Percentiles rank a stretch among this genome's conserved stretches.
phyloP scores from a whole-genome alignment of 2,329 filamentous ascomycete species.

The Ilyonectria robusta region DNA sequence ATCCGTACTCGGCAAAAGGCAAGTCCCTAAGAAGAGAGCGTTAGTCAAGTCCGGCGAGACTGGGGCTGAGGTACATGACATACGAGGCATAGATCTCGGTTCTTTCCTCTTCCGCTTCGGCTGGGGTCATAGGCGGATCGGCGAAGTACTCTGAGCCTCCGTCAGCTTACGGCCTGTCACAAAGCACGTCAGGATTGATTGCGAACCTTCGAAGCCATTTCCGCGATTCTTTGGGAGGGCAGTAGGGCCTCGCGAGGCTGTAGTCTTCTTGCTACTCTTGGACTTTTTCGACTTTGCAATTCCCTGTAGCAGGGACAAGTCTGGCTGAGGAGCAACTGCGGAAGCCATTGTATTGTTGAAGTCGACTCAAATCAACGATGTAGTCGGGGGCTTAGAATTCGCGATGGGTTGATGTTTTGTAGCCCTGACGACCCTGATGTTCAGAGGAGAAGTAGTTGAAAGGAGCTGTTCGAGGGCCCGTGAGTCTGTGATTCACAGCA shows the following conservation, averaged over 20 bases:
- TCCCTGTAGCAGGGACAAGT: conserved; percentile 14
- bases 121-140: conserved; percentile 83
- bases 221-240: conserved; percentile 61
- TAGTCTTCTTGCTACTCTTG: conserved; percentile 33
- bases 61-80: conserved; percentile 62
- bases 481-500: neutral
- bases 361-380: neutral
- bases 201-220: conserved; percentile 77
- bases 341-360: neutral
- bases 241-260: conserved; percentile 54
- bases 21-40: conserved; percentile 55
- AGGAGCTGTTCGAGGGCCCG: neutral
- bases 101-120: conserved; percentile 75
- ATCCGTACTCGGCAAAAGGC: conserved; percentile 69
- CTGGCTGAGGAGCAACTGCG: too few species aligned
- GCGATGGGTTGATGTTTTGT: neutral
- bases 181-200: neutral
- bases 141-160: conserved; percentile 75
- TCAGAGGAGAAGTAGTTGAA: neutral
- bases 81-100: conserved; percentile 76
- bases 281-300: conserved; percentile 40
- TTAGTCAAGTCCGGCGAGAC: neutral
- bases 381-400: neutral
- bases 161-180: conserved; percentile 23
- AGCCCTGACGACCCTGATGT: neutral